phyloP scores from a whole-genome alignment of 2,329 filamentous ascomycete genomes.

The Pseudogymnoascus sp. region DNA sequence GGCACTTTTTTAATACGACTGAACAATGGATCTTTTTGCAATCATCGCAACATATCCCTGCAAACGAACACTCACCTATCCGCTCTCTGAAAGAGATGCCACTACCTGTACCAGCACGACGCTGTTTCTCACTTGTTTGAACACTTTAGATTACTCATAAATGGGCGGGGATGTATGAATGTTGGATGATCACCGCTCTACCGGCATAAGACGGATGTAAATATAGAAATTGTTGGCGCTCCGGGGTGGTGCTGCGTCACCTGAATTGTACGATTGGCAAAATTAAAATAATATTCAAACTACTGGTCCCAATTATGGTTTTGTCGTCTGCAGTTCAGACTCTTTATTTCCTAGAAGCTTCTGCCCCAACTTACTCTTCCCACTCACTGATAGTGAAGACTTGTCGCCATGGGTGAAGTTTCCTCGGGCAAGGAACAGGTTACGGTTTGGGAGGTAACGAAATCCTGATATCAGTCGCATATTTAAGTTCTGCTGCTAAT shows the following conservation, averaged over 20 bases:
- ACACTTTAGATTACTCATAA: constrained; percentile 26
- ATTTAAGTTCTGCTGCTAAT: neutral
- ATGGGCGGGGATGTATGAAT: constrained; percentile 29
- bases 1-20: constrained; percentile 36
- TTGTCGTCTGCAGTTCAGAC: neutral
- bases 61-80: constrained; percentile 13
- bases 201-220: constrained; percentile 24
- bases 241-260: neutral
- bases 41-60: constrained; percentile 9
- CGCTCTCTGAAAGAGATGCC: constrained; percentile 9
- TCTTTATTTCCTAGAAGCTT: neutral
- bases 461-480: neutral
- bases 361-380: neutral
- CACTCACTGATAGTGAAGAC: neutral
- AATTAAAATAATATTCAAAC: constrained; percentile 7
- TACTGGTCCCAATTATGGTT: neutral
- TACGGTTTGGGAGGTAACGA: neutral
- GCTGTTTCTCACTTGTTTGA: constrained; percentile 23
- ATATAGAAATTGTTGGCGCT: constrained; percentile 24
- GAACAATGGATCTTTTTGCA: constrained; percentile 4
- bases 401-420: neutral
- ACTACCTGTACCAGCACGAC: constrained; percentile 26
- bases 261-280: constrained; percentile 9
- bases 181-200: constrained; percentile 31
- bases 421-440: neutral